Evolutionary conservation across 163 green algal species (phyloP).

Genomic region (Prototheca wickerhamii): DNA sequence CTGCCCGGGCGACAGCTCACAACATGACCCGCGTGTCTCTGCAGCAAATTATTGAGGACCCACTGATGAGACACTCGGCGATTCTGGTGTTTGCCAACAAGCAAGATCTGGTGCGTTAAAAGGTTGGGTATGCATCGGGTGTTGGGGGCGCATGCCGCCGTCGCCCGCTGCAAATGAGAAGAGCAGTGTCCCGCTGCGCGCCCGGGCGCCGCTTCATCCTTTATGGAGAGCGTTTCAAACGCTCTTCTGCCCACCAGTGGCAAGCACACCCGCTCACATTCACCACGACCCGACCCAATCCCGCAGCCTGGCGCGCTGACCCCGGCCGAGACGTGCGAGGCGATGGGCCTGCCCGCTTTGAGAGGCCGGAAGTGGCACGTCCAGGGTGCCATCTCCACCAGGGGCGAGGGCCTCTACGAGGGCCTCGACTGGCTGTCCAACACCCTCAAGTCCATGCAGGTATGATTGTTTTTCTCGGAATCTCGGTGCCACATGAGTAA

Average conservation of each 20-base stretch:
- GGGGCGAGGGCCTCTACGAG: constrained; percentile 83
- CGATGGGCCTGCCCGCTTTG: constrained; percentile 79
- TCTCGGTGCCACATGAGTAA: no score
- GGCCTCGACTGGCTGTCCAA: constrained; percentile 89
- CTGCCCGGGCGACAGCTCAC: not conserved
- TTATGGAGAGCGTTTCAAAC: no score
- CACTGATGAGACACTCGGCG: constrained; percentile 72
- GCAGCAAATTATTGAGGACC: constrained; percentile 77
- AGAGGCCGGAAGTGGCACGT: constrained; percentile 44
- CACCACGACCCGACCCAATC: no score
- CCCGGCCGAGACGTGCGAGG: constrained; percentile 93
- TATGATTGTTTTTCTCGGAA: no score
- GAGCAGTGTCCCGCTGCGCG: not conserved
- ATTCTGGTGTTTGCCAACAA: constrained; percentile 83
- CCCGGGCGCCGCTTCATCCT: no score
- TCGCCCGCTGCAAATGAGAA: not conserved
- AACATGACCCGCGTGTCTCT: not conserved
- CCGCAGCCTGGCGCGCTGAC: constrained; percentile 66
- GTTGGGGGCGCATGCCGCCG: not conserved
- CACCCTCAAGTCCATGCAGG: constrained; percentile 36
- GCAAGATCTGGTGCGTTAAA: constrained; percentile 43
- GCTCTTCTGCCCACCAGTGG: no score
- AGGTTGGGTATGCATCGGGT: no score
- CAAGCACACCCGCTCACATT: no score
- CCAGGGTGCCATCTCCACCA: constrained; percentile 62